phyloP scores from a whole-genome alignment of 2,329 filamentous ascomycete species.

The Orbilia quercus region DNA sequence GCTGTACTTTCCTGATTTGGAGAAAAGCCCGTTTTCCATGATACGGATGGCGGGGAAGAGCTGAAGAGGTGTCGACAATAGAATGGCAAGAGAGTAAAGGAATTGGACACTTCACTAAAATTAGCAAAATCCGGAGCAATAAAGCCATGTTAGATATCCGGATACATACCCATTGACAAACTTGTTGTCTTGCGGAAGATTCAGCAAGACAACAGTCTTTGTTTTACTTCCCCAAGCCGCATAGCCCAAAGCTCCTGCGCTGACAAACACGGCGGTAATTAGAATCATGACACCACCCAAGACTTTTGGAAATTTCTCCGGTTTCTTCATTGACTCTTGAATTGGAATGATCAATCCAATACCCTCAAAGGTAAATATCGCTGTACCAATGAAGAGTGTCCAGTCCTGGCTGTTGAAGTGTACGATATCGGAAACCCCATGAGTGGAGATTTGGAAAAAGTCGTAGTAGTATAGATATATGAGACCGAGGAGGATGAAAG shows the following conservation, averaged over 20 bases:
- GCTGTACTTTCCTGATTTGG: conserved; percentile 82
- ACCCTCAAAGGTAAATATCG: conserved; percentile 98
- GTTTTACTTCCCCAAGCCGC: conserved; percentile 95
- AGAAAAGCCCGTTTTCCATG: conserved; percentile 89
- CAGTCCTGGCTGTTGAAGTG: conserved; percentile 91
- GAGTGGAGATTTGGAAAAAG: conserved; percentile 79
- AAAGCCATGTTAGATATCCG: no score
- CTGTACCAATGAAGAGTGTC: conserved; percentile 98
- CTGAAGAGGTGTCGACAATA: conserved; percentile 92
- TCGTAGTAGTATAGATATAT: conserved; percentile 97
- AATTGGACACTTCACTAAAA: conserved; percentile 77
- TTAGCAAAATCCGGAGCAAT: not conserved
- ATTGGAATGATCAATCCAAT: conserved; percentile 98
- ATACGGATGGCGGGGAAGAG: conserved; percentile 98
- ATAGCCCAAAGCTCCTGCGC: conserved; percentile 92
- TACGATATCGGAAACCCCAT: conserved; percentile 82
- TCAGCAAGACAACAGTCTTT: conserved; percentile 94
- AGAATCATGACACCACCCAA: conserved; percentile 92
- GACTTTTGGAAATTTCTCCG: conserved; percentile 88
- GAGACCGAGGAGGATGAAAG: conserved; percentile 91
- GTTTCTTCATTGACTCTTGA: conserved; percentile 94
- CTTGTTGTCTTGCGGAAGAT: conserved; percentile 93
- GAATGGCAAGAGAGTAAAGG: conserved; percentile 96
- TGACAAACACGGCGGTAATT: conserved; percentile 89
- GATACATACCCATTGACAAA: conserved; percentile 77